Evolutionary conservation across 768 basidiomycete species (phyloP).

Genomic region (Gloeostereum incarnatum): DNA sequence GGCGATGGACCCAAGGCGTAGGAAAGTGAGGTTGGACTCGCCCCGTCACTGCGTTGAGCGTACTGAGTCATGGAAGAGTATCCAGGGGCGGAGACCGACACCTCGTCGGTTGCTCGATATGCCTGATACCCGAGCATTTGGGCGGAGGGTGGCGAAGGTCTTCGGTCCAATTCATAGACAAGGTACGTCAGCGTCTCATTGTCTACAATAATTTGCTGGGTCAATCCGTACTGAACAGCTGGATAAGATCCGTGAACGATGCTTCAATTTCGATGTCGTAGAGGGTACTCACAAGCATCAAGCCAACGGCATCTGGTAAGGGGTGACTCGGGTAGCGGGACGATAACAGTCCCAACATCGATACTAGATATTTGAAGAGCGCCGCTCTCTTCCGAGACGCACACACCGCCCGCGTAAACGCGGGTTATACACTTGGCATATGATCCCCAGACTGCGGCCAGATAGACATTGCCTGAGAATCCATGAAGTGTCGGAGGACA

Average conservation of each 20-base stretch:
- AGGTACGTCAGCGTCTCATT: slow-evolving; percentile 52
- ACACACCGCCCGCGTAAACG: slow-evolving; percentile 41
- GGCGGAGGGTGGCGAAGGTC: slow-evolving; percentile 46
- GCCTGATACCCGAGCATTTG: slow-evolving; percentile 46
- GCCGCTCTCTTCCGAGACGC: slow-evolving; percentile 44
- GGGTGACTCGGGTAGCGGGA: slow-evolving; percentile 57
- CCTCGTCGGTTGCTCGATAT: slow-evolving; percentile 11
- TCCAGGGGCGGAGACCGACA: not conserved
- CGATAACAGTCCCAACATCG: slow-evolving; percentile 40
- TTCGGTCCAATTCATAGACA: slow-evolving; percentile 61
- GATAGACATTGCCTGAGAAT: slow-evolving; percentile 46
- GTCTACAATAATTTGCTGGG: slow-evolving; percentile 65
- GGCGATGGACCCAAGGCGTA: not conserved
- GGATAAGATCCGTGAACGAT: slow-evolving; percentile 20
- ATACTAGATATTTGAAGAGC: slow-evolving; percentile 38
- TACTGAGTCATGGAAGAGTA: not conserved
- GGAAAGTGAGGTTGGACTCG: not conserved
- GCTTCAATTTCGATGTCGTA: slow-evolving; percentile 10
- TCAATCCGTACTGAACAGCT: slow-evolving; percentile 48
- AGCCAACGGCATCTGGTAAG: slow-evolving; percentile 65
- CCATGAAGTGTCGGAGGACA: slow-evolving; percentile 53
- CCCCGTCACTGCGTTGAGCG: not conserved
- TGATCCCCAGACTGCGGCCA: slow-evolving; percentile 43
- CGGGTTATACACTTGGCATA: slow-evolving; percentile 57
- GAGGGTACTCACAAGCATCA: slow-evolving; percentile 43